These are phyloP conservation scores for Beauveria pseudobassiana DNA, from an alignment of 2,329 filamentous ascomycete species.

Conservation along the genomic window DNA sequence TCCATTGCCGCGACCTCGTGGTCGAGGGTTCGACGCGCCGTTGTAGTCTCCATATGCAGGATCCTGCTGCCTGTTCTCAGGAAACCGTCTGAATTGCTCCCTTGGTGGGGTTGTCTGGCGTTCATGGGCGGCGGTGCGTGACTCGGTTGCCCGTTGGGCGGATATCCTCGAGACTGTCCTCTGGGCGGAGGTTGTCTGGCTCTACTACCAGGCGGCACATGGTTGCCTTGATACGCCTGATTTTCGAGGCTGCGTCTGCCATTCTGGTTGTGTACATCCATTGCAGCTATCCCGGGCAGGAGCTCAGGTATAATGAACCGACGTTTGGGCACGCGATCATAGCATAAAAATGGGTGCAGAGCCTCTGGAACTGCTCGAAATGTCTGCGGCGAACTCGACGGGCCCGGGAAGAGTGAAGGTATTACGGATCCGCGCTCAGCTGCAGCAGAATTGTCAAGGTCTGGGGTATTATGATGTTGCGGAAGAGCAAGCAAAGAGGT, in stretches of 20 bases:
- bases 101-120: slow-evolving; percentile 23
- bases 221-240: slow-evolving; percentile 20
- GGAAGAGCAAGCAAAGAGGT: background rate
- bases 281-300: slow-evolving; percentile 17
- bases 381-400: background rate
- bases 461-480: background rate
- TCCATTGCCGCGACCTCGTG: background rate
- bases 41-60: slow-evolving; percentile 15
- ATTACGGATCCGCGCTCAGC: background rate
- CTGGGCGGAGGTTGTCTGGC: slow-evolving; percentile 22
- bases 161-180: slow-evolving; percentile 15
- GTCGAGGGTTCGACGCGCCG: background rate
- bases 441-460: background rate
- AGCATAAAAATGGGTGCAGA: slow-evolving; percentile 13
- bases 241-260: slow-evolving; percentile 21
- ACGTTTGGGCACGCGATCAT: slow-evolving; percentile 18
- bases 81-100: slow-evolving; percentile 15
- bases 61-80: slow-evolving; percentile 16
- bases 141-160: slow-evolving; percentile 15
- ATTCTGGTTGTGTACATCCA: slow-evolving; percentile 26
- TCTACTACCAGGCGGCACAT: slow-evolving; percentile 19
- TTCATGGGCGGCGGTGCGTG: slow-evolving; percentile 16
- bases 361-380: background rate
- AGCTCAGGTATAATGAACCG: slow-evolving; percentile 27
- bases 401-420: background rate